These are phyloP conservation scores for Amaranthus tricolor DNA, from an alignment of 179 eudicot genomes.

Conservation along the genomic window DNA sequence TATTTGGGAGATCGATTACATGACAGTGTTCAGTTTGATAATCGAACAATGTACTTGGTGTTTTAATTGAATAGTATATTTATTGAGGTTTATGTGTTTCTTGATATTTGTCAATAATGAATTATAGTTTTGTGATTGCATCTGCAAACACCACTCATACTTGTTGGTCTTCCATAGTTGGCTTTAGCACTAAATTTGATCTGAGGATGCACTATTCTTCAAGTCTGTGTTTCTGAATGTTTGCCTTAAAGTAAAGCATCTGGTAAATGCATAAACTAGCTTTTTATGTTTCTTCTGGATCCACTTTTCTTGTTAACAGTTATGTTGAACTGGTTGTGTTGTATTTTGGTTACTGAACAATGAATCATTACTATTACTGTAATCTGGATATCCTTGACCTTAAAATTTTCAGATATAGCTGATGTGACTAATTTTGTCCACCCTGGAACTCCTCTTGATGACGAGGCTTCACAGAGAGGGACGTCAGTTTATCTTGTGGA, in stretches of 20 bases:
- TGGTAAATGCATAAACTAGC: not conserved
- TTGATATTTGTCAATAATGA: no score
- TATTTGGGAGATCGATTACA: no score
- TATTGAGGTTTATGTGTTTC: no score
- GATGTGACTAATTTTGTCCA: slow-evolving; percentile 98
- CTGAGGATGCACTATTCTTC: not conserved
- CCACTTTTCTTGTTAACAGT: not conserved
- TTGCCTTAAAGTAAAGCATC: no score
- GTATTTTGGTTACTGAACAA: not conserved
- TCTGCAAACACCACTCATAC: no score
- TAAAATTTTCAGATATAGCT: slow-evolving; percentile 68
- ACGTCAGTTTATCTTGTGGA: slow-evolving; percentile 99
- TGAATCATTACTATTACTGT: not conserved
- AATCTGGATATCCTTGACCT: slow-evolving; percentile 40
- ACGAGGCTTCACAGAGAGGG: slow-evolving; percentile 94
- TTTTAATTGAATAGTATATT: no score
- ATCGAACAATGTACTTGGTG: not conserved
- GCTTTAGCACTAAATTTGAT: not conserved
- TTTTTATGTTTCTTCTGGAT: not conserved
- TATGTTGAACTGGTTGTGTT: not conserved
- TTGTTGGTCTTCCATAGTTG: not conserved
- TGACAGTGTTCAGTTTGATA: not conserved
- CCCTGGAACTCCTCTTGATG: slow-evolving; percentile 92
- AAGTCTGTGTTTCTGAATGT: not conserved
- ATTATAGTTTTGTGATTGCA: not conserved